Percentiles rank a stretch among this genome's conserved stretches.
phyloP scores from a whole-genome alignment of 2,329 filamentous ascomycete genomes.

The Cercospora nicotianae region DNA sequence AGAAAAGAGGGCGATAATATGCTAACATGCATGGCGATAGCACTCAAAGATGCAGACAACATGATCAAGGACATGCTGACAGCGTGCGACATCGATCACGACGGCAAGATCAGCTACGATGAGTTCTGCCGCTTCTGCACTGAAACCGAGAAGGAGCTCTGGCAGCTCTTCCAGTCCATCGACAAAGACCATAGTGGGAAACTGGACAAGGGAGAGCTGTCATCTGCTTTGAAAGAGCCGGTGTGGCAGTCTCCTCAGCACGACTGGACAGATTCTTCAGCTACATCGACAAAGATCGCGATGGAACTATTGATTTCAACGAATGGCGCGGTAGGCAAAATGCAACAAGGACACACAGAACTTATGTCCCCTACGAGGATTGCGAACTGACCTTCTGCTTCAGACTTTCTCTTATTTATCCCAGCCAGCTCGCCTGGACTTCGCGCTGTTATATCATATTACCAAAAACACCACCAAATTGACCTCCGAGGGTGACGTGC shows the following conservation, averaged over 20 bases:
- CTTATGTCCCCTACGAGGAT: constrained; percentile 1
- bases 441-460: constrained; percentile 83
- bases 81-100: constrained; percentile 80
- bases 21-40: constrained; percentile 42
- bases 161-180: constrained; percentile 78
- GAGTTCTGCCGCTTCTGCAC: constrained; percentile 90
- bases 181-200: constrained; percentile 83
- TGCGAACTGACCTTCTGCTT: neutral
- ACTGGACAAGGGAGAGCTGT: constrained; percentile 82
- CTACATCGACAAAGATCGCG: constrained; percentile 85
- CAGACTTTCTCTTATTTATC: constrained; percentile 92
- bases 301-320: constrained; percentile 83
- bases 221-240: constrained; percentile 74
- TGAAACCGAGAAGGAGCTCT: constrained; percentile 80
- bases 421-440: constrained; percentile 69
- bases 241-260: constrained; percentile 72
- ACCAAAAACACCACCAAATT: constrained; percentile 82
- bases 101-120: constrained; percentile 88
- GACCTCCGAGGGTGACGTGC: constrained; percentile 90
- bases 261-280: constrained; percentile 83
- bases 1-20: neutral
- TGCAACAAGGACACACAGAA: constrained; percentile 17
- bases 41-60: constrained; percentile 86
- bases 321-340: constrained; percentile 79
- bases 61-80: constrained; percentile 79